A percentile compares a stretch with the other conserved stretches of the same genome.
Evolutionary conservation across 2,329 filamentous ascomycete species (phyloP).

Genomic region (Microcyclospora tardicrescens): DNA sequence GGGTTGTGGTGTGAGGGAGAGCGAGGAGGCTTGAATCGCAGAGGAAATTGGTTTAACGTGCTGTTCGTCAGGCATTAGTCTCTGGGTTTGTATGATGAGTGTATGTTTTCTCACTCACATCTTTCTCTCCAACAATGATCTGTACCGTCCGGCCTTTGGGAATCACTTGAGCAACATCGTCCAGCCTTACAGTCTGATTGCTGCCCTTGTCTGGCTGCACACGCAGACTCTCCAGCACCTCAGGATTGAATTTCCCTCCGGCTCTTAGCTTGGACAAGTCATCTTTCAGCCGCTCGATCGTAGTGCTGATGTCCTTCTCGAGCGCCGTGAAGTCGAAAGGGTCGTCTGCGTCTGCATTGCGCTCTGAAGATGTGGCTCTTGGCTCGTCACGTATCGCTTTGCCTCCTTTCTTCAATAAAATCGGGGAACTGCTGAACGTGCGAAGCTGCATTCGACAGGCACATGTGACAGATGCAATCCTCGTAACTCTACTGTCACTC

Average conservation of each 20-base stretch:
- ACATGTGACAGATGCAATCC: no score
- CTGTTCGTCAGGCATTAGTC: conserved; percentile 18
- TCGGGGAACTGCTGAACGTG: conserved; percentile 31
- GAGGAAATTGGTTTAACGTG: conserved; percentile 42
- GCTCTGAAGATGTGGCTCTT: conserved; percentile 15
- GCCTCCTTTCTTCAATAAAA: conserved; percentile 39
- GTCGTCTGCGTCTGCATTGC: conserved; percentile 30
- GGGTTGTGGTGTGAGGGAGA: conserved; percentile 39
- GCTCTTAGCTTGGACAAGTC: conserved; percentile 50
- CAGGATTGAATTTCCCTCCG: conserved; percentile 50
- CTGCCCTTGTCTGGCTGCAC: conserved; percentile 43
- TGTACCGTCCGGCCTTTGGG: conserved; percentile 49
- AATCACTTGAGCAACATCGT: conserved; percentile 54
- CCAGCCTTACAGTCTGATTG: conserved; percentile 41
- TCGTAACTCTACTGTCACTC: no score
- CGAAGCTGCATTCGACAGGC: conserved; percentile 4
- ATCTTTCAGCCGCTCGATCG: conserved; percentile 44
- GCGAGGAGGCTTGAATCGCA: conserved; percentile 39
- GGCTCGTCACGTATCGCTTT: conserved; percentile 34
- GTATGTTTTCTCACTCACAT: no score
- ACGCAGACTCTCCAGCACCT: conserved; percentile 46
- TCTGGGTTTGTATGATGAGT: no score
- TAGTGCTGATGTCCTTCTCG: conserved; percentile 41
- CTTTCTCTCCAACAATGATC: conserved; percentile 51
- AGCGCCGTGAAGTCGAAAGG: conserved; percentile 49